A percentile compares a stretch with the other conserved stretches of the same genome.
Conservation (phyloP, 129 eudicot genomes). For the Escallonia rubra region DNA sequence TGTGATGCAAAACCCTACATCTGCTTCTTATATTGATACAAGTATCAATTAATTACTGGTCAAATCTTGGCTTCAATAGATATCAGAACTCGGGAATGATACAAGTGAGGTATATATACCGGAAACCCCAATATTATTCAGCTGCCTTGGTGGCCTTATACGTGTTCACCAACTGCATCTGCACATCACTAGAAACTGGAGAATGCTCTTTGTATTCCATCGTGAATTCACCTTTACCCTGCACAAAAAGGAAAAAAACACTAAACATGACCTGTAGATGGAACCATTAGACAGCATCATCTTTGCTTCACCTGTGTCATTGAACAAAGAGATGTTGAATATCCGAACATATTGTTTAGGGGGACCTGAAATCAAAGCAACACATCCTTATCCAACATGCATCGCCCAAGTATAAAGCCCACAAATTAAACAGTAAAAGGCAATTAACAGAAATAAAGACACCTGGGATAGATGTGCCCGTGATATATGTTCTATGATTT, state of each 20-base stretch:
- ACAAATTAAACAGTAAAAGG: too few species aligned
- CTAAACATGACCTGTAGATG: background rate
- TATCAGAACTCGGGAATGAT: background rate
- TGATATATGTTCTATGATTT: too few species aligned
- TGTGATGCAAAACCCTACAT: too few species aligned
- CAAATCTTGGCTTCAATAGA: constrained; percentile 25
- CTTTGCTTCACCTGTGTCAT: constrained; percentile 83
- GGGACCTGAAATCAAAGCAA: constrained; percentile 61
- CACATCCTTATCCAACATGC: too few species aligned
- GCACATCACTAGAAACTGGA: constrained; percentile 82
- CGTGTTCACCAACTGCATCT: constrained; percentile 68
- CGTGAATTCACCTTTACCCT: constrained; percentile 98
- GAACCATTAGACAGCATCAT: background rate
- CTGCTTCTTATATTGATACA: background rate
- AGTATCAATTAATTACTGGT: constrained; percentile 31
- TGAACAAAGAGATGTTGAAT: constrained; percentile 90
- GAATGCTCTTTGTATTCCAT: constrained; percentile 92
- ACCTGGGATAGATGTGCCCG: too few species aligned
- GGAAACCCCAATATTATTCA: constrained; percentile 20
- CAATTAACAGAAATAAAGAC: too few species aligned
- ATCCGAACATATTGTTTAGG: constrained; percentile 96
- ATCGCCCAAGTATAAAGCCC: too few species aligned
- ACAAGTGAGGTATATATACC: background rate
- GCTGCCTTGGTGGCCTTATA: constrained; percentile 61
- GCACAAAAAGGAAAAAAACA: constrained; percentile 4